phyloP scores from a whole-genome alignment of 495 filamentous ascomycete genomes.

The Penicillium alfredii region DNA sequence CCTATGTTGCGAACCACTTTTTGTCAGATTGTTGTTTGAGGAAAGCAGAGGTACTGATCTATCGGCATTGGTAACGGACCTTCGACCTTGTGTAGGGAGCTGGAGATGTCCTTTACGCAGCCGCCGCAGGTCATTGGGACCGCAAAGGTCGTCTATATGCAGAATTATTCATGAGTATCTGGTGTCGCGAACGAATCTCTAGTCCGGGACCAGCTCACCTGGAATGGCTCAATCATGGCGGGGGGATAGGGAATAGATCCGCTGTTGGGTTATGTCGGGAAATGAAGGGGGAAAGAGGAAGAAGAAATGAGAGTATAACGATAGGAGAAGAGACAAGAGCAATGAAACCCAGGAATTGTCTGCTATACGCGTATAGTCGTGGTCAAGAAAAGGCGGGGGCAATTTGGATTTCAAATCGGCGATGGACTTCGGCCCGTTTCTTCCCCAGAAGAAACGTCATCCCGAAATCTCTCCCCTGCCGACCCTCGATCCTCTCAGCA shows the following conservation, averaged over 20 bases:
- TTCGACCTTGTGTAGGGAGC: slow-evolving; percentile 62
- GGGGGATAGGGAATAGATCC: slow-evolving; percentile 15
- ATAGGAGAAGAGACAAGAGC: slow-evolving; percentile 1
- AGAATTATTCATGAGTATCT: slow-evolving; percentile 1
- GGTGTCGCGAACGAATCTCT: slow-evolving; percentile 3
- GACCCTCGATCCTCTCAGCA: not conserved
- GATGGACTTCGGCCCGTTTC: slow-evolving; percentile 21
- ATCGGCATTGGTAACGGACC: slow-evolving; percentile 39
- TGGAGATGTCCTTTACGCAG: slow-evolving; percentile 80
- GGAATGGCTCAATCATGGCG: slow-evolving; percentile 54
- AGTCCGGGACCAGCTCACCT: slow-evolving; percentile 37
- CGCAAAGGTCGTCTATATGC: slow-evolving; percentile 75
- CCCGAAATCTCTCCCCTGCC: slow-evolving; percentile 9
- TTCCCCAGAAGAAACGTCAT: slow-evolving; percentile 30
- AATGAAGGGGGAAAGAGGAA: not conserved
- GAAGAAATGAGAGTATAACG: not conserved
- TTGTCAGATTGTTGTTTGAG: too few species aligned
- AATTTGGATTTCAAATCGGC: slow-evolving; percentile 37
- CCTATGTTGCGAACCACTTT: slow-evolving; percentile 22
- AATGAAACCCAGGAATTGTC: too few species aligned
- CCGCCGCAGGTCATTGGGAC: slow-evolving; percentile 86
- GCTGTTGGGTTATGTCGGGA: slow-evolving; percentile 6
- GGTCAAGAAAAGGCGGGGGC: slow-evolving; percentile 23
- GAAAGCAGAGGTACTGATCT: too few species aligned
- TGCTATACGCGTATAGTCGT: too few species aligned